Base-by-base conservation (phyloP, 805 yeast species). In the Crinitomyces ghanaensis region DNA sequence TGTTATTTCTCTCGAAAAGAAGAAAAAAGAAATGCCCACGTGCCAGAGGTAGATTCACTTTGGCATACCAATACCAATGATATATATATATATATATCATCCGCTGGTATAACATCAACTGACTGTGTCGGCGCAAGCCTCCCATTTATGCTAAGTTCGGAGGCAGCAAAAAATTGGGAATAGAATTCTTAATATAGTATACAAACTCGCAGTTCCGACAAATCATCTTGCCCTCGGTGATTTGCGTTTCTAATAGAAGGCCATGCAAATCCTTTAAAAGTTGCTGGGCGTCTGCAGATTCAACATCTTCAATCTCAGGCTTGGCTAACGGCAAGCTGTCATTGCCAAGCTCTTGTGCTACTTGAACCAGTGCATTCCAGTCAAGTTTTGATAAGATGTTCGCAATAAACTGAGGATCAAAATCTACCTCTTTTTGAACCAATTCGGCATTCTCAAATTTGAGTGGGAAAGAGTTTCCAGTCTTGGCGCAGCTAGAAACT, bases 121-220 rank as follows among this genome's bases (percentile, higher is more conserved):
- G 7, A 26, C n/a, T 5, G 9, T 6, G 25, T 26, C 19, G 11
- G 26, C 9, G 11, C 8, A n/a, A 26, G 16, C 33, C 9, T 33
- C 8, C n/a, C 24, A 17, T 18, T 24, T 35, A 40, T 4, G 86
- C 93, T 45, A 91, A 65, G 53, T 91, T 97, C 5, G 97, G 97
- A 20, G 98, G 97, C 22, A 91, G 68, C 35, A 91, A 61, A 58
- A 91, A 79, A 65, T 88, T 88, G 22, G 99, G 95, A 46, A 91
- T 85, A 33, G 91, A 74, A 63, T 84, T 86, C 59, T 86, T 88
- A 61, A 91, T 80, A 61, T 79, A 73, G 59, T 86, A 91, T 5
- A 80, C 64, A 56, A 88, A 96, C 1, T 72, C 76, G 54, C 99
- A 91, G 58, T 77, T 77, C 15, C 68, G 64, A 54, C 99, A 91